These are phyloP conservation scores for Termitomyces sp. DNA, from an alignment of 768 basidiomycete species.

Conservation along the genomic window DNA sequence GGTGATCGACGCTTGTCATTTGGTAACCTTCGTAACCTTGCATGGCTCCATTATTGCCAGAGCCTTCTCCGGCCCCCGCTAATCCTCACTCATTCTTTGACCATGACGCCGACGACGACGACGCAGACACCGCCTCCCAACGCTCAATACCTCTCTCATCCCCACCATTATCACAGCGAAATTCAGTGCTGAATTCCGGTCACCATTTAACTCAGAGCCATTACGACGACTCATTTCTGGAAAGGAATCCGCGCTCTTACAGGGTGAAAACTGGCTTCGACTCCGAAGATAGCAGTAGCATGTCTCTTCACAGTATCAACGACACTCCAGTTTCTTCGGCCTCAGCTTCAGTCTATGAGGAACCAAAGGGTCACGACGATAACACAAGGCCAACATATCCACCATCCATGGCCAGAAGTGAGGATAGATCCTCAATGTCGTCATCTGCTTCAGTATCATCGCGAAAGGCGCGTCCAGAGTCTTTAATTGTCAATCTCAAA, in stretches of 20 bases:
- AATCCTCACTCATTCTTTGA: slow-evolving; percentile 25
- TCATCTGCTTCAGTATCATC: slow-evolving; percentile 65
- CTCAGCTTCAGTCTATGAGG: slow-evolving; percentile 42
- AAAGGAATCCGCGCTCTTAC: slow-evolving; percentile 39
- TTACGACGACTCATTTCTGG: slow-evolving; percentile 23
- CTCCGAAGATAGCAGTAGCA: slow-evolving; percentile 52
- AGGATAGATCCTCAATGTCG: slow-evolving; percentile 50
- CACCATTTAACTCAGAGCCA: slow-evolving; percentile 10
- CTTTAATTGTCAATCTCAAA: slow-evolving; percentile 59
- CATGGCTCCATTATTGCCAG: slow-evolving; percentile 25
- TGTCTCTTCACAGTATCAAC: slow-evolving; percentile 37
- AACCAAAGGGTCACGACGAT: slow-evolving; percentile 26
- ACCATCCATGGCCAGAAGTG: slow-evolving; percentile 39
- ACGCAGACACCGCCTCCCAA: slow-evolving; percentile 76
- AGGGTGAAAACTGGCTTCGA: slow-evolving; percentile 50
- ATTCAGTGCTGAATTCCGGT: slow-evolving; percentile 22
- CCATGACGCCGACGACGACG: slow-evolving; percentile 38
- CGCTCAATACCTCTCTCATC: slow-evolving; percentile 74
- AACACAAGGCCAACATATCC: slow-evolving; percentile 51
- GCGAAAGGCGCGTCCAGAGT: slow-evolving; percentile 74
- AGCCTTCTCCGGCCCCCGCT: slow-evolving; percentile 25
- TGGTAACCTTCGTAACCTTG: not conserved
- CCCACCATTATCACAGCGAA: slow-evolving; percentile 48
- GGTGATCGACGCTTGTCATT: not conserved
- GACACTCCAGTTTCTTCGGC: slow-evolving; percentile 51